These are phyloP conservation scores for Straminergon stramineum DNA, from an alignment of 225 moss, liverwort and hornwort genomes.

Conservation along the genomic window DNA sequence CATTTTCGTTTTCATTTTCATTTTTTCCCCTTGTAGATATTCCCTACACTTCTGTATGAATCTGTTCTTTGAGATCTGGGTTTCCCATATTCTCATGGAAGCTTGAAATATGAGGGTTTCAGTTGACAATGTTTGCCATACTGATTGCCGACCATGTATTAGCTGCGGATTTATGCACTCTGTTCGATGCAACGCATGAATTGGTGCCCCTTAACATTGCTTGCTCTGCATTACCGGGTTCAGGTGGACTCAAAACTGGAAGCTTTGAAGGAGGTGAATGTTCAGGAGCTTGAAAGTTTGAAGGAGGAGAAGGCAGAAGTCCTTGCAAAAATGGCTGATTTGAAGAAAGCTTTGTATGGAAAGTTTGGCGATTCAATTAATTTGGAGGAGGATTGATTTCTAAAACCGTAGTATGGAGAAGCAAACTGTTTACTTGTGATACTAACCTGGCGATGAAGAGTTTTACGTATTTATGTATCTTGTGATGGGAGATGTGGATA, in stretches of 20 bases:
- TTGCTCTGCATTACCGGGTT: background rate
- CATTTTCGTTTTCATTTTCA: background rate
- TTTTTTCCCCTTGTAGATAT: background rate
- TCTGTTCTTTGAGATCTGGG: background rate
- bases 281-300: conserved; percentile 53
- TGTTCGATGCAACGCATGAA: background rate
- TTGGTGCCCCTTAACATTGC: background rate
- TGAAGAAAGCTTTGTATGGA: conserved; percentile 75
- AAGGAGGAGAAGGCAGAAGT: conserved; percentile 59
- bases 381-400: conserved; percentile 77
- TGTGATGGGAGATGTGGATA: background rate
- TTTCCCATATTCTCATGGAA: background rate
- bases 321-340: conserved; percentile 74
- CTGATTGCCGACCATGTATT: background rate
- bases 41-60: background rate
- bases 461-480: background rate
- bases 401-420: background rate
- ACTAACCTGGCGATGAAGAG: background rate
- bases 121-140: background rate
- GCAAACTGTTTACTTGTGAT: background rate
- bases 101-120: background rate
- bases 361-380: conserved; percentile 97
- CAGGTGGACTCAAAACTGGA: conserved; percentile 74
- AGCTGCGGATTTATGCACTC: background rate
- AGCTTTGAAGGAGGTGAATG: conserved; percentile 51